Conservation (phyloP, 2,329 filamentous ascomycete genomes). For the Fusarium gaditjirri region DNA sequence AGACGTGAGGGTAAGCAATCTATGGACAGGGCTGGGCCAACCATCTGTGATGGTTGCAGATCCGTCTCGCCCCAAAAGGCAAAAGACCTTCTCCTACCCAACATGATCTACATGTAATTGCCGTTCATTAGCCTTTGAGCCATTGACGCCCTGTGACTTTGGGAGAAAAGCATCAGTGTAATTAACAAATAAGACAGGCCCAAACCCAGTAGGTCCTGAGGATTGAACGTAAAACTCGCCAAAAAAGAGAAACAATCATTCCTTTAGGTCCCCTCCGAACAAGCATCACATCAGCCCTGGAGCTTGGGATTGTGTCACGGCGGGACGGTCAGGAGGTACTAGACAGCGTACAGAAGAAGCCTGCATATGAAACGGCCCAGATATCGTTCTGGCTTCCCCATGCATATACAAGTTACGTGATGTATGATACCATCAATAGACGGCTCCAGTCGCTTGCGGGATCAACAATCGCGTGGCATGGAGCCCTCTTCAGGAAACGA, state of each 20-base stretch:
- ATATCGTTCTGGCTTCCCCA: slow-evolving; percentile 21
- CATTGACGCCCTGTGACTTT: slow-evolving; percentile 9
- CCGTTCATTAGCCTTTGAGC: not conserved
- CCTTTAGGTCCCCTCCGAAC: not conserved
- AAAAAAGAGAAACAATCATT: not conserved
- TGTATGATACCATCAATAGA: slow-evolving; percentile 36
- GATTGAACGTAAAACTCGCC: not conserved
- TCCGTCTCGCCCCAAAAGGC: slow-evolving; percentile 30
- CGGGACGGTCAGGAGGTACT: slow-evolving; percentile 6
- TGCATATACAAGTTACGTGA: slow-evolving; percentile 30
- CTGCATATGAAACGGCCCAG: slow-evolving; percentile 26
- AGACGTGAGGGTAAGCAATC: slow-evolving; percentile 15
- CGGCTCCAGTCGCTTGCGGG: slow-evolving; percentile 18
- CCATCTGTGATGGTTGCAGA: slow-evolving; percentile 35
- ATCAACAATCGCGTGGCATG: slow-evolving; percentile 23
- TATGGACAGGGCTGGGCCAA: slow-evolving; percentile 24
- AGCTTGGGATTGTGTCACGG: slow-evolving; percentile 17
- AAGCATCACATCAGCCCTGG: not conserved
- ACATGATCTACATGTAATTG: slow-evolving; percentile 20
- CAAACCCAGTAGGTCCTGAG: not conserved
- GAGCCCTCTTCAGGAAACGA: slow-evolving; percentile 2
- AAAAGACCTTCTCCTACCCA: slow-evolving; percentile 16
- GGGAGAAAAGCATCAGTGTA: not conserved
- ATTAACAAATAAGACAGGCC: not conserved
- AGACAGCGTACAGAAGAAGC: slow-evolving; percentile 15